Percentiles rank a stretch among this genome's conserved stretches.
These are phyloP conservation scores for Tylopilus rubrobrunneus DNA, from an alignment of 768 basidiomycete genomes.

Conservation along the genomic window DNA sequence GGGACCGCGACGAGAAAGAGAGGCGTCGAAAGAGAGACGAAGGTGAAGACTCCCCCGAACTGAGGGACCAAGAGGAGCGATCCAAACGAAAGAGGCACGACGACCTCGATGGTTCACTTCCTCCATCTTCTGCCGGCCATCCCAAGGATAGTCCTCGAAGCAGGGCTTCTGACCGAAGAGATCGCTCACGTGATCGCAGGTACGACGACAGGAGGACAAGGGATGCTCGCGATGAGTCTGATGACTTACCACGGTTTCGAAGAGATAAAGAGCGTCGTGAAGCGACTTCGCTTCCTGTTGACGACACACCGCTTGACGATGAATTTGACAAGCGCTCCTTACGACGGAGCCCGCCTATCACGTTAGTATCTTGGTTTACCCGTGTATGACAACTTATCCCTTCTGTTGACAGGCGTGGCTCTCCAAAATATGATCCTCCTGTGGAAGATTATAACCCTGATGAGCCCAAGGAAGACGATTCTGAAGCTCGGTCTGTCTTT, in stretches of 20 bases:
- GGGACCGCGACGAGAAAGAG: slow-evolving; percentile 46
- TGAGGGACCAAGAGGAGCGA: slow-evolving; percentile 49
- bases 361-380: slow-evolving; percentile 33
- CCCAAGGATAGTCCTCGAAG: slow-evolving; percentile 49
- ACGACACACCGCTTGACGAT: slow-evolving; percentile 38
- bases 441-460: slow-evolving; percentile 77
- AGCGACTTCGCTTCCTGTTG: slow-evolving; percentile 36
- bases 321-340: slow-evolving; percentile 35
- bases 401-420: slow-evolving; percentile 49
- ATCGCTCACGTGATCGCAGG: slow-evolving; percentile 53
- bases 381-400: slow-evolving; percentile 5
- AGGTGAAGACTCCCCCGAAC: slow-evolving; percentile 44
- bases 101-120: slow-evolving; percentile 45
- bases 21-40: slow-evolving; percentile 72
- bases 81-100: slow-evolving; percentile 64
- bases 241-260: slow-evolving; percentile 47
- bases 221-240: slow-evolving; percentile 58
- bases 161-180: slow-evolving; percentile 40
- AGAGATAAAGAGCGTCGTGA: slow-evolving; percentile 42
- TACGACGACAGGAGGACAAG: slow-evolving; percentile 45
- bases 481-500: slow-evolving; percentile 97
- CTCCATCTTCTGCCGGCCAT: slow-evolving; percentile 31
- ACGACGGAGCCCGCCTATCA: slow-evolving; percentile 36
- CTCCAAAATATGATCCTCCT: slow-evolving; percentile 65
- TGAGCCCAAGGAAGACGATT: slow-evolving; percentile 92